A percentile compares a stretch with the other conserved stretches of the same genome.
These are phyloP conservation scores for Coemansia sp. DNA, from an alignment of 371 early-diverging fungal genomes.

Conservation along the genomic window DNA sequence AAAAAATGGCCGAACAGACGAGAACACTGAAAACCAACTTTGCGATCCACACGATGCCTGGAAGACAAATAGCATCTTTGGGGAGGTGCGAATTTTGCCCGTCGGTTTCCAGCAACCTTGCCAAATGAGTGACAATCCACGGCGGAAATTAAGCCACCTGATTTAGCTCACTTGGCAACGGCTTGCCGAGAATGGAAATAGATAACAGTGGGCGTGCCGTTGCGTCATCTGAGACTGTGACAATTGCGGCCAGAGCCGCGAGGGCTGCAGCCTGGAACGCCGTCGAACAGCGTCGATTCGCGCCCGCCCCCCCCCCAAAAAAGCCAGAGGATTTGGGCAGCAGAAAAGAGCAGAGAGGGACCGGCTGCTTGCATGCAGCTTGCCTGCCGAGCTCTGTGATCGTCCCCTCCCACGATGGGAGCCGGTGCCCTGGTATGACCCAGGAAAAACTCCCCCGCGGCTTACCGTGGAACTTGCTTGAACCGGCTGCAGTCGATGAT, in stretches of 20 bases:
- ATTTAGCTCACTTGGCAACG: background rate
- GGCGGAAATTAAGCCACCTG: conserved; percentile 13
- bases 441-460: background rate
- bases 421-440: background rate
- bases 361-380: background rate
- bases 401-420: no score
- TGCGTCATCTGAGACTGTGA: background rate
- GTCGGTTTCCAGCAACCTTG: background rate
- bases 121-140: conserved; percentile 7
- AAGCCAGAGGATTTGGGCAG: no score
- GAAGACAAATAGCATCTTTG: background rate
- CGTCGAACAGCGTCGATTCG: no score
- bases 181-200: background rate
- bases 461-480: background rate
- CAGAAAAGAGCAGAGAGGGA: no score
- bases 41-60: background rate
- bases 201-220: background rate
- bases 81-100: background rate
- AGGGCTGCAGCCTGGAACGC: no score
- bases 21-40: background rate
- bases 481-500: background rate
- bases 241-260: no score
- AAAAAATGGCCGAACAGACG: background rate
- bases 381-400: no score
- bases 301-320: no score